Evolutionary conservation across 139 green algal genomes (phyloP), one percentile per base, ranked within the genome.

Genomic region (Chlorella sorokiniana): DNA sequence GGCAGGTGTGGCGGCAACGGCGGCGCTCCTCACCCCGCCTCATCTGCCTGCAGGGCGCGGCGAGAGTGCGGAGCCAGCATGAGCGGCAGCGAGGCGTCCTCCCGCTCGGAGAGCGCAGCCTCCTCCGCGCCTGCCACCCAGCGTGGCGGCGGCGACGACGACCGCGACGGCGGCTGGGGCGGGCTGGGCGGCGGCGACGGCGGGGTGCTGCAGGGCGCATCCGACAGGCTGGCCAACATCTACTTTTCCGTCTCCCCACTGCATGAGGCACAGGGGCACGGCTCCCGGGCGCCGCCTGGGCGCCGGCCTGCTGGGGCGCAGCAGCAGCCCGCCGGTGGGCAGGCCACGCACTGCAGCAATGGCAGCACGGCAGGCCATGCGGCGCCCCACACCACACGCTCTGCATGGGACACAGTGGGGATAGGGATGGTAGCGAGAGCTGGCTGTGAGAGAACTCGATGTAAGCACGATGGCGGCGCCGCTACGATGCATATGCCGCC

Each of bases 321-420:
- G 18, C 56, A 44, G 70, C 70, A 77, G 70, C 45, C 70, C 70
- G n/a, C 70, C 63, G 70, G 51, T 40, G n/a, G 72, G 72, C 23
- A 33, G 72, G 51, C 72, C 72, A 7, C 51, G 72, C 72, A 79
- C 72, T 6, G 35, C 72, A 9, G 72, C 37, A 23, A 35, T 69
- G 33, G 51, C 35, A 11, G 51, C 37, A 14, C 52, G 72, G 51
- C 72, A 79, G 72, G 40, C 51, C 23, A 14, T 77, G 29, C 70
- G 70, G 14, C 70, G 56, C 6, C 56, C 56, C 23, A 31, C n/a
- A 16, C 29, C 6, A 10, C 29, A 22, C 56, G 56, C 56, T 65
- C 16, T 65, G 23, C 6, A 6, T 29, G 56, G 56, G 16, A 22
- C 56, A 65, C 56, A 65, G 23, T 65, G 56, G 56, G 56, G 56